Percentiles rank a stretch among this genome's conserved stretches.
Conservation (phyloP, 148 eudicot genomes). For the Fallopia convolvulus region DNA sequence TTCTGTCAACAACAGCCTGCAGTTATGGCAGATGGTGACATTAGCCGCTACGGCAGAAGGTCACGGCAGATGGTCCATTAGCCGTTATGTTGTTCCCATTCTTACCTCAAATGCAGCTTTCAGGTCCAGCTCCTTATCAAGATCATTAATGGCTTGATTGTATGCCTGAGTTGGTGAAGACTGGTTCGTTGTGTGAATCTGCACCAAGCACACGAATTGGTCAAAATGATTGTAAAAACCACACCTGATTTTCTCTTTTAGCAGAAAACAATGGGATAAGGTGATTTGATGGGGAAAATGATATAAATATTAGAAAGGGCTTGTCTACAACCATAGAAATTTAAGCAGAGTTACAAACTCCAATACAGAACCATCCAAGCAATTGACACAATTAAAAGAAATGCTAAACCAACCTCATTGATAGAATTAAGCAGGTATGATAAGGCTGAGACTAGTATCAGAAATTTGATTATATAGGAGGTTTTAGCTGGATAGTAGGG, state of each 20-base stretch:
- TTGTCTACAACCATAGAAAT: too few species aligned
- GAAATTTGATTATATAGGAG: not conserved
- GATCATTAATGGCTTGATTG: constrained; percentile 86
- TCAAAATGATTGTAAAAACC: not conserved
- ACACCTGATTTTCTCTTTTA: not conserved
- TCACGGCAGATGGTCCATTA: too few species aligned
- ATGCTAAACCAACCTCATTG: not conserved
- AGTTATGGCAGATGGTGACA: too few species aligned
- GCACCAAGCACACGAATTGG: constrained; percentile 15
- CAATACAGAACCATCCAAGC: not conserved
- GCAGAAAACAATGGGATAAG: not conserved
- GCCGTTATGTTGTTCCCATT: not conserved
- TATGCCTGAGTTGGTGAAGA: constrained; percentile 93
- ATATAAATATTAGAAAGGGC: not conserved
- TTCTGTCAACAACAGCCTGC: too few species aligned
- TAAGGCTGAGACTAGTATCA: not conserved
- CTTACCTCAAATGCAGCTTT: constrained; percentile 83
- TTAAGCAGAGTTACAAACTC: not conserved
- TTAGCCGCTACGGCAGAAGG: too few species aligned
- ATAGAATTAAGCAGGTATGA: not conserved
- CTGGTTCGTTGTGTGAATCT: constrained; percentile 92
- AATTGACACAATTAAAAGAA: not conserved
- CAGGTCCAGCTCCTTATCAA: constrained; percentile 88
- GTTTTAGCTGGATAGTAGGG: not conserved
- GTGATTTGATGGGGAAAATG: not conserved